Conservation (phyloP, 73 alveolate species). For the Diophrys sp. region DNA sequence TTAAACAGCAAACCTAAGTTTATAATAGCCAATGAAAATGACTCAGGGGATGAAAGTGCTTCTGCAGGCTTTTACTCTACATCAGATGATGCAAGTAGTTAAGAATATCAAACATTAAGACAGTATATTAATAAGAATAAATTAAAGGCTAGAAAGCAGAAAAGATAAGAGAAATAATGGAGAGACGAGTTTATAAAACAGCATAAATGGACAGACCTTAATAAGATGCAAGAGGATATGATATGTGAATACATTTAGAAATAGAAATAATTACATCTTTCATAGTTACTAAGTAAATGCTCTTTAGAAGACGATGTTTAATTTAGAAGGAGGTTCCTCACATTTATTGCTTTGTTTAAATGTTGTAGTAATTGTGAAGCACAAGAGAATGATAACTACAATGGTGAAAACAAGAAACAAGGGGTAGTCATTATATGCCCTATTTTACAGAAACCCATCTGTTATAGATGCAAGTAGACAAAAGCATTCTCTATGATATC, state of each 20-base stretch:
- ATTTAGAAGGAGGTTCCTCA: not conserved
- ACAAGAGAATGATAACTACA: not conserved
- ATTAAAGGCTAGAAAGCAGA: not conserved
- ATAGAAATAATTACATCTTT: not conserved
- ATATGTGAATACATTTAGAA: too few relatives aligned
- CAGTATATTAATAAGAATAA: not conserved
- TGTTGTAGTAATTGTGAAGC: not conserved
- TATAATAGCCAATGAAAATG: not conserved
- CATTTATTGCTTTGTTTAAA: not conserved
- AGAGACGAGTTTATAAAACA: not conserved
- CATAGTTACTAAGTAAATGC: not conserved
- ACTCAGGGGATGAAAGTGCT: not conserved
- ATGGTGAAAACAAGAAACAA: not conserved
- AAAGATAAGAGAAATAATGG: not conserved
- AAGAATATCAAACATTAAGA: not conserved
- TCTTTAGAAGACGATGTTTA: not conserved
- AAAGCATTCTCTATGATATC: not conserved
- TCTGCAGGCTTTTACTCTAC: not conserved
- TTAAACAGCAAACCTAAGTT: not conserved
- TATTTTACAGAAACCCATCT: not conserved
- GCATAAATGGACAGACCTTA: not conserved
- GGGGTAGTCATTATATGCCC: not conserved
- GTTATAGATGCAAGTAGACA: not conserved
- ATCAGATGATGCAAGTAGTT: not conserved
- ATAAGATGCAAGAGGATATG: not conserved